A percentile compares a stretch with the other conserved stretches of the same genome.
These are phyloP conservation scores for Emericellopsis cladophorae DNA, from an alignment of 2,329 filamentous ascomycete species.

Conservation along the genomic window DNA sequence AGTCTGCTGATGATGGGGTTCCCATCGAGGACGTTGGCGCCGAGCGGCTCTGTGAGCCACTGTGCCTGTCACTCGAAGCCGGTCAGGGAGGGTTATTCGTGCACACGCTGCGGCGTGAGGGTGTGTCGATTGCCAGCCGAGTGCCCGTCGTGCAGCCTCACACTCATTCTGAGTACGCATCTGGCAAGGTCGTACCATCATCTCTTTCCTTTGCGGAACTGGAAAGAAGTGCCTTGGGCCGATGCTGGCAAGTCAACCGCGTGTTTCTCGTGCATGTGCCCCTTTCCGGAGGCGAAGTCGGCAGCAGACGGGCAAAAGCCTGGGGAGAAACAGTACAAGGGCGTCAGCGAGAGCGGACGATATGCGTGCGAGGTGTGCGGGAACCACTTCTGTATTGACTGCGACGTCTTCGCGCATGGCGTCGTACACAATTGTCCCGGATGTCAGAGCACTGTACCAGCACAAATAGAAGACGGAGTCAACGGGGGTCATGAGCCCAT, in stretches of 20 bases:
- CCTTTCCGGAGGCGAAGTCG: constrained; percentile 45
- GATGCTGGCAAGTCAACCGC: constrained; percentile 47
- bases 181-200: constrained; percentile 89
- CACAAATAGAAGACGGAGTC: constrained; percentile 7
- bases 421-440: constrained; percentile 93
- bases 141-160: constrained; percentile 83
- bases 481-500: constrained; percentile 27
- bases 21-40: constrained; percentile 70
- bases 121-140: constrained; percentile 85
- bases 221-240: constrained; percentile 79
- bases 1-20: constrained; percentile 96
- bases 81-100: constrained; percentile 74
- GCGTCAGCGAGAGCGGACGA: constrained; percentile 72
- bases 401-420: constrained; percentile 90
- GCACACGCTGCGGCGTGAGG: constrained; percentile 77
- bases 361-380: constrained; percentile 84
- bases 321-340: constrained; percentile 29
- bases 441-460: constrained; percentile 44
- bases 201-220: constrained; percentile 80
- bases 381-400: constrained; percentile 95
- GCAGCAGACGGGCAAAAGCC: constrained; percentile 2
- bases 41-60: constrained; percentile 51
- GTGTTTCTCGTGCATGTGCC: constrained; percentile 67
- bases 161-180: constrained; percentile 87
- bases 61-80: constrained; percentile 87